Evolutionary conservation across 495 filamentous ascomycete genomes (phyloP), one percentile per base, ranked within the genome.

Genomic region (Penicillium flavigenum): DNA sequence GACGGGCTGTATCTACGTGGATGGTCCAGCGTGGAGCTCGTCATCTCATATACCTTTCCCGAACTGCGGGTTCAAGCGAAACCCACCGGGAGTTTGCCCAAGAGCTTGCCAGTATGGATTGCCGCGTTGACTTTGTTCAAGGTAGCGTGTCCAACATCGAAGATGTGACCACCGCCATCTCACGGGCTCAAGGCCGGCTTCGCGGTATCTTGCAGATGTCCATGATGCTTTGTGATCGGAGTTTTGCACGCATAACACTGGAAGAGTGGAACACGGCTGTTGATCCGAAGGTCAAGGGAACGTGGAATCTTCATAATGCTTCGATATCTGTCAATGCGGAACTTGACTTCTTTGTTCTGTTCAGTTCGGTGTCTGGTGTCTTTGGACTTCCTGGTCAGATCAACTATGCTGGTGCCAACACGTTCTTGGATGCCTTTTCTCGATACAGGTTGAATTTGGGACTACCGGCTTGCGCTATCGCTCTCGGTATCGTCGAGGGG

Each of bases 281-380:
- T 0, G 55, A 56, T 2, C 73, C 78, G 27, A 83, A 83, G 61
- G 69, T 78, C 4, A 36, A 71, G 2, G 81, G 80, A 1, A 74
- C 78, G 0, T 78, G 71, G 74, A 79, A 86, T 64, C 77, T 88
- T 31, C 83, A 88, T 66, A 69, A 81, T 39, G 66, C 72, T n/a
- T 38, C 48, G 1, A 31, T 52, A 4, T 70, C 83, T 14, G 24
- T 20, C 5, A n/a, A 46, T 0, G 19, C 45, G 4, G 57, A 66
- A 1, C 67, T 81, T 5, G 79, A 81, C 59, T 83, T 83, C 66
- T 83, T 83, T 67, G 46, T 78, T 27, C 57, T 81, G 29, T 67
- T 75, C 43, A 72, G 70, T 14, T 77, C 74, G 5, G 55, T 74
- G 3, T 63, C 64, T 17, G 76, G 73, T 5, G 49, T 71, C 2